phyloP scores from a whole-genome alignment of 345 rosid genomes.

The Psidium friedrichsthalianum region DNA sequence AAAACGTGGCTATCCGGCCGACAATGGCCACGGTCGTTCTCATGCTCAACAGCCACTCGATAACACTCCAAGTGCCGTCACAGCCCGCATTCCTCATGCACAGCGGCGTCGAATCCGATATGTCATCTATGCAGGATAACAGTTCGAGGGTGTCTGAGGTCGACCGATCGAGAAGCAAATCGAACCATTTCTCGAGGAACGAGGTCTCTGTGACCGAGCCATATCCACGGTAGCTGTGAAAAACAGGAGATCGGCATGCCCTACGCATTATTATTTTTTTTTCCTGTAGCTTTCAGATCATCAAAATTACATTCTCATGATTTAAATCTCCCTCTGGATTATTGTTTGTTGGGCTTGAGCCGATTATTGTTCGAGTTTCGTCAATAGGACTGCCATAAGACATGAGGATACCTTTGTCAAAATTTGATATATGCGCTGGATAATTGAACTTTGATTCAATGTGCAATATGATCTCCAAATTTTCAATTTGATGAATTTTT shows the following conservation, averaged over 20 bases:
- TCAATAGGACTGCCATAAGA: no score
- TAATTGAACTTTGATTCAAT: no score
- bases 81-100: slow-evolving; percentile 28
- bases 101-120: neutral
- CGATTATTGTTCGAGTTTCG: no score
- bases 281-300: neutral
- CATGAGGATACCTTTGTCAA: no score
- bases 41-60: slow-evolving; percentile 37
- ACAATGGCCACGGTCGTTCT: slow-evolving; percentile 35
- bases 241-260: neutral
- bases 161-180: neutral
- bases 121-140: neutral
- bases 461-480: no score
- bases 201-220: neutral
- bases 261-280: neutral
- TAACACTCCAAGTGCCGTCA: slow-evolving; percentile 30
- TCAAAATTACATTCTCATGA: neutral
- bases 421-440: no score
- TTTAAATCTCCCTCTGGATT: neutral
- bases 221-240: neutral
- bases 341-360: neutral
- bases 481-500: no score
- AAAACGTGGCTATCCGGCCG: slow-evolving; percentile 27
- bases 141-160: neutral
- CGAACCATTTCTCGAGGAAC: neutral